Evolutionary conservation across 441 rosid genomes (phyloP).

Genomic region (Erysimum cheiri): DNA sequence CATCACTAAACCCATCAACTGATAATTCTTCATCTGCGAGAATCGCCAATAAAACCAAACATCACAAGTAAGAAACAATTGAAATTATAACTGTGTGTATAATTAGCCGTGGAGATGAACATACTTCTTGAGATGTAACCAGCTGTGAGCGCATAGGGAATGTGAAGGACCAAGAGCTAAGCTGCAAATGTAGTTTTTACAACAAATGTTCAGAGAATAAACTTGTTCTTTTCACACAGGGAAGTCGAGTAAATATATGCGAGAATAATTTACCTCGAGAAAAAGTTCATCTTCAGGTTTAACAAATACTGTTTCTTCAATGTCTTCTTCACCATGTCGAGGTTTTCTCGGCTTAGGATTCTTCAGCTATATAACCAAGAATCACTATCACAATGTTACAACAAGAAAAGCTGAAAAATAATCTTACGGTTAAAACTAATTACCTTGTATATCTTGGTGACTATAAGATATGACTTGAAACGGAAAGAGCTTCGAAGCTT

Average conservation of each 20-base stretch:
- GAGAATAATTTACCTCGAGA: conserved; percentile 57
- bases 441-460: conserved; percentile 86
- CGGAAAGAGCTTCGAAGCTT: conserved; percentile 66
- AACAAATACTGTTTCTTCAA: conserved; percentile 58
- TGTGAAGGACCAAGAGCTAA: too few relatives aligned
- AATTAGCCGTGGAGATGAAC: not conserved
- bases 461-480: conserved; percentile 63
- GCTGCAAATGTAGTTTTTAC: too few relatives aligned
- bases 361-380: conserved; percentile 54
- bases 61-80: not conserved
- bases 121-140: too few relatives aligned
- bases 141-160: too few relatives aligned
- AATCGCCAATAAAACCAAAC: conserved; percentile 15
- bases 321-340: conserved; percentile 41
- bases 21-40: conserved; percentile 73
- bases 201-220: too few relatives aligned
- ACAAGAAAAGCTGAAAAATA: not conserved
- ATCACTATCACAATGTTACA: not conserved
- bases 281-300: conserved; percentile 92
- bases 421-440: conserved; percentile 13
- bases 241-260: not conserved
- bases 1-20: conserved; percentile 73
- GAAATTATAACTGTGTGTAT: not conserved
- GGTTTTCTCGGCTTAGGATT: conserved; percentile 48
- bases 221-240: too few relatives aligned